These are phyloP conservation scores for Monosporascus sp. DNA, from an alignment of 2,329 filamentous ascomycete species.

Conservation along the genomic window DNA sequence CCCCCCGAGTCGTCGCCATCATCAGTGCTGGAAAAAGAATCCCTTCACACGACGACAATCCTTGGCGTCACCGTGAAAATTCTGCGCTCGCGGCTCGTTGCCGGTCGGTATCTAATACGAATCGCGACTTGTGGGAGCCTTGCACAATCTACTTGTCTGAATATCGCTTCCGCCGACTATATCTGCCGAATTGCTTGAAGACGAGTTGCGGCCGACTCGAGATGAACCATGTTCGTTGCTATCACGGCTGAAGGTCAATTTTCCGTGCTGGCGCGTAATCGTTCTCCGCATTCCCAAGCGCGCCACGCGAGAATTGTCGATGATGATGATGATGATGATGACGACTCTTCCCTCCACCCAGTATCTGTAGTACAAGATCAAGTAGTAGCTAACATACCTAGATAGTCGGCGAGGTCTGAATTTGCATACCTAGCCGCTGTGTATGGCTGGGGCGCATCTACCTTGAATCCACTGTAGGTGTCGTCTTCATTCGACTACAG, in stretches of 20 bases:
- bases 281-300: no score
- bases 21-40: neutral
- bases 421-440: neutral
- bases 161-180: no score
- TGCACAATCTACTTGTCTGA: no score
- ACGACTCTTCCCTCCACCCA: neutral
- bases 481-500: constrained; percentile 9
- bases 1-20: neutral
- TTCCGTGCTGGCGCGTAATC: no score
- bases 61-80: neutral
- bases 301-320: neutral
- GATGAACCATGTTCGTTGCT: no score
- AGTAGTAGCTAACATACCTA: neutral
- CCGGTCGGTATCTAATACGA: neutral
- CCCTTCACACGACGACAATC: neutral
- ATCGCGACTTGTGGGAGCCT: neutral
- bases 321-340: neutral
- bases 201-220: no score
- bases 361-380: neutral
- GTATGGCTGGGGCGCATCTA: constrained; percentile 6
- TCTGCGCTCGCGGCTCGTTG: neutral
- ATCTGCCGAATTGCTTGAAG: no score
- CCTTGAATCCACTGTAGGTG: constrained; percentile 15
- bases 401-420: neutral
- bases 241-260: no score